Evolutionary conservation across 2,329 filamentous ascomycete genomes (phyloP).

Genomic region (Colletotrichum simmondsii): DNA sequence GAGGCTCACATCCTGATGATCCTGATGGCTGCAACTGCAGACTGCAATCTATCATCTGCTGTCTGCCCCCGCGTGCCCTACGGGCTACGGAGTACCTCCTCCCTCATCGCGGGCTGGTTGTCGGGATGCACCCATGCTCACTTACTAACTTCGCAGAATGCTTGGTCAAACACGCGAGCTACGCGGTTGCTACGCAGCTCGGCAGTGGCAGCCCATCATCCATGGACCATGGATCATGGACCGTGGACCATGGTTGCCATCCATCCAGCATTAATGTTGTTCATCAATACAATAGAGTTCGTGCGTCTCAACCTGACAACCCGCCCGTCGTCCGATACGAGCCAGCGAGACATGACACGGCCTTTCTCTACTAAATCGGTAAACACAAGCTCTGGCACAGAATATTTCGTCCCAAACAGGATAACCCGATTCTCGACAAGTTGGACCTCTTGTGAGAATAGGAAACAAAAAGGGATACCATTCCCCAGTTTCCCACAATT

Average conservation of each 20-base stretch:
- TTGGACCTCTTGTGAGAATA: neutral
- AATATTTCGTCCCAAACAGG: neutral
- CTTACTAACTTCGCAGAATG: neutral
- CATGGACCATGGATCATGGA: neutral
- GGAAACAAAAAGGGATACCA: slow-evolving; percentile 9
- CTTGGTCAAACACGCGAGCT: neutral
- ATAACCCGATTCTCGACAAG: neutral
- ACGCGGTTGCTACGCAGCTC: neutral
- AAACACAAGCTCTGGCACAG: neutral
- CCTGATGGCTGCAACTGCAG: neutral
- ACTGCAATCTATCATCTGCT: neutral
- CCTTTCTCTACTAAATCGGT: neutral
- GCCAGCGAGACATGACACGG: slow-evolving; percentile 22
- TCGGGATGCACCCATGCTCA: neutral
- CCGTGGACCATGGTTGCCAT: no score
- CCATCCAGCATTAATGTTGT: neutral
- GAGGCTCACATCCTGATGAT: neutral
- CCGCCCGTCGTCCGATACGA: slow-evolving; percentile 28
- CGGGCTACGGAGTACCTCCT: neutral
- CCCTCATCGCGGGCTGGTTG: neutral
- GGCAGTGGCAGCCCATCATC: neutral
- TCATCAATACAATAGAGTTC: slow-evolving; percentile 12
- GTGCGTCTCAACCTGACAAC: slow-evolving; percentile 32
- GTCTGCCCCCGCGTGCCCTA: neutral
- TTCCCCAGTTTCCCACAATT: slow-evolving; percentile 15